phyloP scores from a whole-genome alignment of 345 rosid genomes.

The Syzygium jambos region DNA sequence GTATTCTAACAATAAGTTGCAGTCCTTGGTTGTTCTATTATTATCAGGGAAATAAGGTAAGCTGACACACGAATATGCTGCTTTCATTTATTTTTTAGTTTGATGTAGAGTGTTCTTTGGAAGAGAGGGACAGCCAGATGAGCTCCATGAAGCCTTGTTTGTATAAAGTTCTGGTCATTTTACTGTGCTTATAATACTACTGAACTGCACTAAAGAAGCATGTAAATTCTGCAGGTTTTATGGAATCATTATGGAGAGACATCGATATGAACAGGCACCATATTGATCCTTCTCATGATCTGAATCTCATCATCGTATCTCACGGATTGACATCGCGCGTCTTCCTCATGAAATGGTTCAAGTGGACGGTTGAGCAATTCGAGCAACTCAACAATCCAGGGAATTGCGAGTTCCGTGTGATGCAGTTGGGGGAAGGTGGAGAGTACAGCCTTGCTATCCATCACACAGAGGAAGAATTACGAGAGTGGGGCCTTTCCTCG shows the following conservation, averaged over 20 bases:
- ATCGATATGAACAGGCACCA: constrained; percentile 76
- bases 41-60: background rate
- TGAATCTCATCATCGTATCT: constrained; percentile 74
- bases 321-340: constrained; percentile 80
- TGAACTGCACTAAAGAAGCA: background rate
- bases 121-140: background rate
- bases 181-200: background rate
- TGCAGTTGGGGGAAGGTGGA: constrained; percentile 76
- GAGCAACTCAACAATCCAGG: constrained; percentile 64
- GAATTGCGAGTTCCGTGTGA: constrained; percentile 69
- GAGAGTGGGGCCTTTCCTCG: constrained; percentile 69
- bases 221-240: constrained; percentile 50
- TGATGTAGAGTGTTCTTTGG: background rate
- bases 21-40: background rate
- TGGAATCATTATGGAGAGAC: constrained; percentile 97
- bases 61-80: background rate
- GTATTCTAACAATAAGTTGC: background rate
- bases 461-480: constrained; percentile 74
- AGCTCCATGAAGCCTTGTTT: background rate
- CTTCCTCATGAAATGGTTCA: constrained; percentile 98
- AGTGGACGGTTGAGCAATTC: constrained; percentile 90
- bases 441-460: constrained; percentile 83
- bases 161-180: background rate
- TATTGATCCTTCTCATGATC: constrained; percentile 44
- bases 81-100: background rate